phyloP scores from a whole-genome alignment of 176 grass and related monocot genomes.

The Zoysia japonica region DNA sequence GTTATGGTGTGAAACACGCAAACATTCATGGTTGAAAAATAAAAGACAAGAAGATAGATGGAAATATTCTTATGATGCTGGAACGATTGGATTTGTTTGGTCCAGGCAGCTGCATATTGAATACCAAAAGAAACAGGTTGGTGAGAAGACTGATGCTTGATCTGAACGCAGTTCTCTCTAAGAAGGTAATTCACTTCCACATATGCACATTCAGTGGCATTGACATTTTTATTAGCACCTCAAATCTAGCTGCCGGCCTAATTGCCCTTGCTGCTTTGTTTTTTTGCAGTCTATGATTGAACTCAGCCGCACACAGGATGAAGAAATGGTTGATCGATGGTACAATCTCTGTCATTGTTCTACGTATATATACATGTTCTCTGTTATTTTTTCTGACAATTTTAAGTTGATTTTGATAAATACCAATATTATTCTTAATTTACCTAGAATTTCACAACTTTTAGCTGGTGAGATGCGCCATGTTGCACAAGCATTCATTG shows the following conservation, averaged over 20 bases:
- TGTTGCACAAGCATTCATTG: slow-evolving; percentile 88
- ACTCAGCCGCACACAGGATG: slow-evolving; percentile 96
- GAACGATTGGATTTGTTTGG: too few relatives aligned
- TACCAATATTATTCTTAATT: neutral
- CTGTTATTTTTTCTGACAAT: neutral
- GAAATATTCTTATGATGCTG: too few relatives aligned
- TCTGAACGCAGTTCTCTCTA: too few relatives aligned
- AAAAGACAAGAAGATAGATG: too few relatives aligned
- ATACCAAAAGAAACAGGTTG: too few relatives aligned
- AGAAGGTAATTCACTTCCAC: too few relatives aligned
- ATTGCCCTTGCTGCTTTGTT: neutral
- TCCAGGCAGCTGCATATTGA: too few relatives aligned
- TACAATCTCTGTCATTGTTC: slow-evolving; percentile 98
- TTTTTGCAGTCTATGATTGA: slow-evolving; percentile 87
- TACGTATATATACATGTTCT: slow-evolving; percentile 53
- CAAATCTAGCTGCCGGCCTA: neutral
- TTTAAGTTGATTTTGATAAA: neutral
- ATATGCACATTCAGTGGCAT: too few relatives aligned
- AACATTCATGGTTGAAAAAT: too few relatives aligned
- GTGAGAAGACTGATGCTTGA: too few relatives aligned
- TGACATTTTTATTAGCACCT: too few relatives aligned
- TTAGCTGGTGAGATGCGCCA: slow-evolving; percentile 99
- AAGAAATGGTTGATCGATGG: slow-evolving; percentile 90
- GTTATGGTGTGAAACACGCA: too few relatives aligned
- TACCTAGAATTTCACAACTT: neutral